phyloP scores from a whole-genome alignment of 2,329 filamentous ascomycete species.

The Sphaerulina musiva region DNA sequence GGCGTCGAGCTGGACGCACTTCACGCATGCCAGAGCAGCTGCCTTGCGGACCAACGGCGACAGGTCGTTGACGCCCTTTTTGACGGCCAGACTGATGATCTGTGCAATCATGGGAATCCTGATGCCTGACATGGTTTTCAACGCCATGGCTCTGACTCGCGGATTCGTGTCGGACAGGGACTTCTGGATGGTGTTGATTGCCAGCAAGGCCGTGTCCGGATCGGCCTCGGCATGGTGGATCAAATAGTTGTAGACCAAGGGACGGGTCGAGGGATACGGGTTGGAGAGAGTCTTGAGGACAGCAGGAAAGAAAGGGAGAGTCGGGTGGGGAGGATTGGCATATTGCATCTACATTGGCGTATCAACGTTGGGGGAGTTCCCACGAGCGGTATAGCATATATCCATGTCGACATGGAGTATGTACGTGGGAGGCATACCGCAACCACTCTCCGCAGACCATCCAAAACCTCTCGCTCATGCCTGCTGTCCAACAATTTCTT shows the following conservation, averaged over 20 bases:
- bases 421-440: conserved; percentile 53
- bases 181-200: conserved; percentile 98
- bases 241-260: conserved; percentile 97
- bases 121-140: conserved; percentile 96
- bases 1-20: conserved; percentile 88
- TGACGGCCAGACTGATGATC: conserved; percentile 92
- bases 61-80: conserved; percentile 89
- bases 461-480: conserved; percentile 84
- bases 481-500: conserved; percentile 93
- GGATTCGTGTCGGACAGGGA: conserved; percentile 89
- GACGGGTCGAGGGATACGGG: conserved; percentile 89
- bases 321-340: conserved; percentile 77
- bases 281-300: conserved; percentile 97
- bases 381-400: too few species aligned
- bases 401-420: not conserved
- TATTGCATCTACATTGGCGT: conserved; percentile 74
- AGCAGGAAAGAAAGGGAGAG: conserved; percentile 89
- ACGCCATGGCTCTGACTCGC: conserved; percentile 80
- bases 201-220: conserved; percentile 87
- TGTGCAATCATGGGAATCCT: conserved; percentile 96
- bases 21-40: conserved; percentile 87
- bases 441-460: conserved; percentile 82
- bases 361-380: conserved; percentile 11
- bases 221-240: conserved; percentile 94
- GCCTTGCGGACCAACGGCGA: conserved; percentile 88